Evolutionary conservation across 331 rosid genomes (phyloP).

Genomic region (Telfairia occidentalis): DNA sequence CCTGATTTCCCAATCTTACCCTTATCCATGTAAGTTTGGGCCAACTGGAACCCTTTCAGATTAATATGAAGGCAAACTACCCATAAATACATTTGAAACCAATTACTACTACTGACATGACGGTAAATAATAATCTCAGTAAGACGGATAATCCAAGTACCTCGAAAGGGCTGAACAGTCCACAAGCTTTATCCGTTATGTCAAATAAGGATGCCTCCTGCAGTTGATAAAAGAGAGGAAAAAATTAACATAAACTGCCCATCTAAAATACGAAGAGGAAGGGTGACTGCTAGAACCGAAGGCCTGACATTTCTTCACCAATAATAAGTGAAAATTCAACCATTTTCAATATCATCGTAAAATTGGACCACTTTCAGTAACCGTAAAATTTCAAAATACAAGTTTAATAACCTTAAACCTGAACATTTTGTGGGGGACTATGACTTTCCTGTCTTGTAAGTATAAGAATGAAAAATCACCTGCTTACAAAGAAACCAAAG

Average conservation of each 20-base stretch:
- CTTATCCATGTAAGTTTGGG: background rate
- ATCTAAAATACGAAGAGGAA: no score
- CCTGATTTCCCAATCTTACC: background rate
- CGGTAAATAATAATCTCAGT: background rate
- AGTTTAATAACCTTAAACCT: background rate
- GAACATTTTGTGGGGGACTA: background rate
- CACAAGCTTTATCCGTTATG: slow-evolving; percentile 71
- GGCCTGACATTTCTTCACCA: background rate
- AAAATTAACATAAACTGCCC: no score
- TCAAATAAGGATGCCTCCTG: slow-evolving; percentile 93
- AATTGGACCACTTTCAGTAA: background rate
- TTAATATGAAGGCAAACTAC: background rate
- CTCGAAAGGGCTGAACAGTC: slow-evolving; percentile 68
- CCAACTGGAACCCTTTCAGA: background rate
- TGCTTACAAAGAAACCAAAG: slow-evolving; percentile 97
- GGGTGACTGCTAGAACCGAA: background rate
- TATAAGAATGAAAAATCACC: slow-evolving; percentile 27
- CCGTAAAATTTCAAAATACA: background rate
- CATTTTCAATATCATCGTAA: background rate
- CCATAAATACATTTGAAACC: background rate
- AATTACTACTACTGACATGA: background rate
- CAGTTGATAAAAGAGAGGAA: slow-evolving; percentile 20
- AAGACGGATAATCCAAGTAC: slow-evolving; percentile 20
- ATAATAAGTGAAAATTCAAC: background rate
- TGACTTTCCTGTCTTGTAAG: background rate